Base-by-base conservation (phyloP, 331 rosid species). In the Malus hybrid region DNA sequence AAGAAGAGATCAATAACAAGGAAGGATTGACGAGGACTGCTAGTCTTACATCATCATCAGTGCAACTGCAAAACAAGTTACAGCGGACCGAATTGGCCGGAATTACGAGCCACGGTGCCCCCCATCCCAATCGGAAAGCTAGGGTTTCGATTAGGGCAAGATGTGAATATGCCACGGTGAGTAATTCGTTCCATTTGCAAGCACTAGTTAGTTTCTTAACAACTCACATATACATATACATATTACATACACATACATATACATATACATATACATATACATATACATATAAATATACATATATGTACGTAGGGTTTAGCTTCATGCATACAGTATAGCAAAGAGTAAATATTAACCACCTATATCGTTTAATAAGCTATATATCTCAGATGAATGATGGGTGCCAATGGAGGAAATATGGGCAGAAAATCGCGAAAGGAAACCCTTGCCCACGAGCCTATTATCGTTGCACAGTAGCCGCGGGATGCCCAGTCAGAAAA, bases 81-180 rank as follows among this genome's bases (percentile, higher is more conserved):
- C 90, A 90, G 42, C 61, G 82, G 14, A 76, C 85, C 19, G 79
- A 82, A 10, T 69, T 78, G 36, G 78, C 81, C 2, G 92, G 87
- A 73, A 75, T 78, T 19, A 48, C 84, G 2, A 62, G 79, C 65
- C 90, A 82, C 52, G 81, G 70, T 70, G 83, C 80, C 14, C 27
- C 88, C 7, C 91, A 86, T 19, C 86, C 93, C 36, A 87, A 87
- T 32, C 90, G 96, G 78, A 94, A 94, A 76, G 88, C 96, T 86
- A 94, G 99, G 96, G 99, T 94, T 88, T 94, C 97, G 0, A 93
- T 94, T 52, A 82, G 99, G 83, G 96, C 96, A 33, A 88, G 99
- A 92, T 92, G 99, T 84, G 99, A 94, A 77, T 27, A 90, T 16
- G 95, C 96, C 73, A 89, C 96, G 0, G 99, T 94, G 70, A 88